A percentile compares a stretch with the other conserved stretches of the same genome.
Evolutionary conservation across 2,329 filamentous ascomycete species (phyloP).

Genomic region (Bimuria novae-zelandiae): DNA sequence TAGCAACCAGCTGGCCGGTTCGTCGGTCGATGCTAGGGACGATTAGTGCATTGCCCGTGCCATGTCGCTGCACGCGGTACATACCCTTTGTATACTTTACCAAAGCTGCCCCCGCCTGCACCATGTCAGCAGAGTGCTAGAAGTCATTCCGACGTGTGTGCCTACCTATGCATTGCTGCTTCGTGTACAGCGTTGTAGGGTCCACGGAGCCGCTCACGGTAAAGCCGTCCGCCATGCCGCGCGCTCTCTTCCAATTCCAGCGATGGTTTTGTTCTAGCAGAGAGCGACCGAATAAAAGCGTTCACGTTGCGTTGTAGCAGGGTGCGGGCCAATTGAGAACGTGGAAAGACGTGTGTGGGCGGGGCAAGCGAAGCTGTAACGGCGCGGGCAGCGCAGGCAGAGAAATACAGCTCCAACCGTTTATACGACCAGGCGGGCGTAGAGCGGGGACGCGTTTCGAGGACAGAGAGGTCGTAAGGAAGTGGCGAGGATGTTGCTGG

Average conservation of each 20-base stretch:
- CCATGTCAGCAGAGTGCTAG: constrained; percentile 24
- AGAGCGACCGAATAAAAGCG: too few species aligned
- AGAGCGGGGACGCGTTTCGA: neutral
- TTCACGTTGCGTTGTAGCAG: neutral
- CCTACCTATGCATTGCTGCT: constrained; percentile 59
- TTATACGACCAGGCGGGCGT: neutral
- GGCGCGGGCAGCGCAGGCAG: neutral
- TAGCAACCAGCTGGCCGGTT: constrained; percentile 90
- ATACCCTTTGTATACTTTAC: constrained; percentile 97
- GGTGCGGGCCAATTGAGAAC: neutral
- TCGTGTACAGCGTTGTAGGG: constrained; percentile 90
- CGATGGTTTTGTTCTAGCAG: too few species aligned
- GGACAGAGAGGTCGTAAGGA: neutral
- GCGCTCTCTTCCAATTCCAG: neutral
- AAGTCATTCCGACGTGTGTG: neutral
- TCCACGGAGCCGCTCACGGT: constrained; percentile 64
- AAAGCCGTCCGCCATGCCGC: constrained; percentile 33
- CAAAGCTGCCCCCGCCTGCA: constrained; percentile 91
- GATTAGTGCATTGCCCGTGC: constrained; percentile 5
- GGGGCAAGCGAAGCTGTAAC: constrained; percentile 4
- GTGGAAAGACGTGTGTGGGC: neutral
- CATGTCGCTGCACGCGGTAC: constrained; percentile 18
- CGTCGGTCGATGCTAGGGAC: constrained; percentile 79
- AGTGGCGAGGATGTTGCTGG: neutral
- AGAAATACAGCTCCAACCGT: neutral